phyloP scores from a whole-genome alignment of 495 filamentous ascomycete genomes.

The Penicillium soppii region DNA sequence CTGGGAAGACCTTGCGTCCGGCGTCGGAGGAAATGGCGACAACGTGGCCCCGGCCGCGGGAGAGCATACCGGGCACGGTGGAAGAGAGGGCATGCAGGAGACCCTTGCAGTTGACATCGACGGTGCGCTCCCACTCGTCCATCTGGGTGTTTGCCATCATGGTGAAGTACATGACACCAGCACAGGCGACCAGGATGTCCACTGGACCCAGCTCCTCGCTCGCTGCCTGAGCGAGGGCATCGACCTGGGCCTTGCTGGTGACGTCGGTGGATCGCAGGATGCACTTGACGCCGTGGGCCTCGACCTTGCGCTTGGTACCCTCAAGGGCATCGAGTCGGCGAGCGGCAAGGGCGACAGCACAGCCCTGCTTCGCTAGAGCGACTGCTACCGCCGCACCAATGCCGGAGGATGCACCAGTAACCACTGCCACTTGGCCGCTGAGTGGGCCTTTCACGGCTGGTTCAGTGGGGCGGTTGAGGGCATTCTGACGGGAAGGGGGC shows the following conservation, averaged over 20 bases:
- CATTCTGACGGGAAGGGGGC: slow-evolving; percentile 45
- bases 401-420: slow-evolving; percentile 52
- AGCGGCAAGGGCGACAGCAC: slow-evolving; percentile 61
- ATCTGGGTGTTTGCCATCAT: slow-evolving; percentile 66
- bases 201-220: slow-evolving; percentile 58
- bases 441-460: slow-evolving; percentile 46
- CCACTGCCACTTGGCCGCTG: slow-evolving; percentile 50
- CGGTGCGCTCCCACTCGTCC: slow-evolving; percentile 68
- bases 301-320: slow-evolving; percentile 50
- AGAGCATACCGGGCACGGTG: slow-evolving; percentile 61
- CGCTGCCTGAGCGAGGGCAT: slow-evolving; percentile 51
- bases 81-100: slow-evolving; percentile 61
- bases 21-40: slow-evolving; percentile 71
- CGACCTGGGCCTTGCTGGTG: slow-evolving; percentile 54
- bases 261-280: slow-evolving; percentile 61
- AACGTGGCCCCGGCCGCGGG: slow-evolving; percentile 58
- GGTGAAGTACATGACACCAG: slow-evolving; percentile 74
- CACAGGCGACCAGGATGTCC: slow-evolving; percentile 66
- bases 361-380: slow-evolving; percentile 55
- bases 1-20: slow-evolving; percentile 69
- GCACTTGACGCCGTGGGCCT: slow-evolving; percentile 51
- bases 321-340: slow-evolving; percentile 61
- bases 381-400: slow-evolving; percentile 51
- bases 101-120: slow-evolving; percentile 72
- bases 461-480: slow-evolving; percentile 31